Conservation (phyloP, 225 moss, liverwort and hornwort genomes). For the Polytrichum commune region DNA sequence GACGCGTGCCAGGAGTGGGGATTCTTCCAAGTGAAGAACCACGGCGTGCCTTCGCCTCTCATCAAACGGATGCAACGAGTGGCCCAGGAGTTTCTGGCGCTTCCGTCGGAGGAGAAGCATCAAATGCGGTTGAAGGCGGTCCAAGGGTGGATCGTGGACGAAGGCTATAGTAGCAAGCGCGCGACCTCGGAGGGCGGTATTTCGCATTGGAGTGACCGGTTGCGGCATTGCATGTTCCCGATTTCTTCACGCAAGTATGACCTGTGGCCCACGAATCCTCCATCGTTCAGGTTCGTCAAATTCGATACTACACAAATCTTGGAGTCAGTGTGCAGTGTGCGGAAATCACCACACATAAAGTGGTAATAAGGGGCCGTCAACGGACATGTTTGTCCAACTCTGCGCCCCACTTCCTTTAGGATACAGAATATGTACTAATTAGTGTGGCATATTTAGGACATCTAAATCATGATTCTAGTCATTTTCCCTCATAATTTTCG, state of each 20-base stretch:
- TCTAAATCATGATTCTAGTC: too few relatives aligned
- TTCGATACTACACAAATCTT: neutral
- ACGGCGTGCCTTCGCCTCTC: neutral
- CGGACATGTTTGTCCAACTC: neutral
- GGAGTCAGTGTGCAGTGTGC: neutral
- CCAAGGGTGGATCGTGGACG: too few relatives aligned
- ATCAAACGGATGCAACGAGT: neutral
- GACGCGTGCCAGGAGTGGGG: neutral
- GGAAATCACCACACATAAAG: neutral
- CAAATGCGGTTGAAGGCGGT: too few relatives aligned
- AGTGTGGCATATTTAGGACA: too few relatives aligned
- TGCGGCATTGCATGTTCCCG: neutral
- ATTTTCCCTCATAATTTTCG: too few relatives aligned
- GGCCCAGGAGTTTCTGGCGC: neutral
- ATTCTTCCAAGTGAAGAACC: neutral
- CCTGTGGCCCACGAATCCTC: neutral
- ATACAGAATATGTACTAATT: too few relatives aligned
- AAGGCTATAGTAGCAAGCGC: neutral
- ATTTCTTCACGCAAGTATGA: neutral
- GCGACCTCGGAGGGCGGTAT: neutral
- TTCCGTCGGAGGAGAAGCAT: neutral
- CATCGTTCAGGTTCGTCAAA: neutral
- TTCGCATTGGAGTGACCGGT: neutral
- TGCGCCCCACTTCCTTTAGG: too few relatives aligned
- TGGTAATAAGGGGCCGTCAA: too few relatives aligned